Evolutionary conservation across 2,329 filamentous ascomycete genomes (phyloP), one percentile per base, ranked within the genome.

Genomic region (Madurella fahalii): DNA sequence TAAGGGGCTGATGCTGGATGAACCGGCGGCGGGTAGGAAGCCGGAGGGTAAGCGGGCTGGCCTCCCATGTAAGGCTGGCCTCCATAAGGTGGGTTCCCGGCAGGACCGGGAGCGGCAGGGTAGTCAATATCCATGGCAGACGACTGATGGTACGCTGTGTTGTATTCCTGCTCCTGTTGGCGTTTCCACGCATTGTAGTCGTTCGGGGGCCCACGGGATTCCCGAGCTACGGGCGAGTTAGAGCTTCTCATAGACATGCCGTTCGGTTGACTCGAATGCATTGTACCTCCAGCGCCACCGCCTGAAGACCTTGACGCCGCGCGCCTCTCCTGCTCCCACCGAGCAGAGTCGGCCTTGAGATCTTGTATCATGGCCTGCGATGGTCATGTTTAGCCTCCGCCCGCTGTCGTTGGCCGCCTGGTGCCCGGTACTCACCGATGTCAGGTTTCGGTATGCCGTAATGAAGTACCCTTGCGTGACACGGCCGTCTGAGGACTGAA

Each of bases 371-470:
- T 84, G 54, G 81, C 80, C 81, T 84, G 61, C n/a, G 39, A 17
- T 25, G 40, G 41, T 53, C 20, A 50, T 45, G 16, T 11, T 65
- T 53, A 70, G 65, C 53, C 40, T 50, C 18, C 45, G 31, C 18
- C 18, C 9, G 37, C 25, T 9, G 12, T 17, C 40, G 34, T 17
- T 39, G 37, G 39, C 25, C 32, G 17, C n/a, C n/a, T 2, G 46
- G 50, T 20, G 13, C 16, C 40, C 11, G 42, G 52, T 44, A 74
- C 85, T 75, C 79, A 90, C 87, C 66, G 85, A 85, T 63, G 87
- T 91, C 67, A 91, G 73, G 68, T 90, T 89, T 60, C 87, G 82
- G 72, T 91, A 91, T 58, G 86, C 87, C 47, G 84, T 89, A 69
- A 91, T 89, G 71, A 83, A 89, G 74, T 87, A 91, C 63, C 87